These are phyloP conservation scores for Citrullus amarus DNA, from an alignment of 306 rosid species.

Conservation along the genomic window DNA sequence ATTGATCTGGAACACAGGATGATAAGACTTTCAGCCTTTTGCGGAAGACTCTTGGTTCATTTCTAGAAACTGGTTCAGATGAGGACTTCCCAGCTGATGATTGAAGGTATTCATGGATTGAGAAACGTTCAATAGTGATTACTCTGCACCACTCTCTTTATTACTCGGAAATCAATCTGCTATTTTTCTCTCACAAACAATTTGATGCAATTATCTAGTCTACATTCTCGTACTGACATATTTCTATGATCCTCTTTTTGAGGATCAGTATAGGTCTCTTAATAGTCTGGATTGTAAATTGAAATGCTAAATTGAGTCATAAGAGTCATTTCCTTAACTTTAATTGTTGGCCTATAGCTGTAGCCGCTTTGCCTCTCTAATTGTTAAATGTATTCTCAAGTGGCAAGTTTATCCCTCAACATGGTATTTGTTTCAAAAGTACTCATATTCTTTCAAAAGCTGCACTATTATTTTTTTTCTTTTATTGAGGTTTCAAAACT, in stretches of 20 bases:
- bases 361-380: background rate
- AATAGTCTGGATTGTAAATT: background rate
- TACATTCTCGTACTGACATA: background rate
- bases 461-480: too few species aligned
- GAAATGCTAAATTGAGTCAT: background rate
- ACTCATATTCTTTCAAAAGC: too few species aligned
- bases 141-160: background rate
- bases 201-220: background rate
- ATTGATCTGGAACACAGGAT: slow-evolving; percentile 33
- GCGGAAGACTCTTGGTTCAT: slow-evolving; percentile 79
- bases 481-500: too few species aligned
- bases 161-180: background rate
- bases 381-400: background rate
- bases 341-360: background rate
- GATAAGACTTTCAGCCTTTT: slow-evolving; percentile 77
- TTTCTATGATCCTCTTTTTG: background rate
- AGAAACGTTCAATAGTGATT: background rate
- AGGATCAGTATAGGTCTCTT: background rate
- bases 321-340: background rate
- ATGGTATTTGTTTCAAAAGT: too few species aligned
- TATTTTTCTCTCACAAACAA: background rate
- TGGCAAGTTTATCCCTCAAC: too few species aligned
- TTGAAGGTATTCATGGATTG: background rate
- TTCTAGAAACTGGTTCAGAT: slow-evolving; percentile 63
- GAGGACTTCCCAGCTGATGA: slow-evolving; percentile 85